Base-by-base conservation (phyloP, 306 rosid species). In the Vigna trinervia region DNA sequence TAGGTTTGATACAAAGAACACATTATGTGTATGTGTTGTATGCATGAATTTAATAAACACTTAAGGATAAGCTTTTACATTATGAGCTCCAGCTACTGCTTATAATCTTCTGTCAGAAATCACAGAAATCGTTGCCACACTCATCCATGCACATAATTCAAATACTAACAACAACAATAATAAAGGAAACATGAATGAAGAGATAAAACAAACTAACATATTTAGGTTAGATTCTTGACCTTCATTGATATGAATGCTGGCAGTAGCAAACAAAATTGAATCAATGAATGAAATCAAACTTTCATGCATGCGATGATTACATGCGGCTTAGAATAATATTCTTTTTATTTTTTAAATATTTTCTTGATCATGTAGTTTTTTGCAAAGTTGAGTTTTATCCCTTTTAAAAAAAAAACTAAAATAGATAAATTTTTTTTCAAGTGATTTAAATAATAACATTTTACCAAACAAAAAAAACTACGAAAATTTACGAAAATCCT, bases 81-180 rank as follows among this genome's bases (percentile, higher is more conserved):
- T 81, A 59, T 81, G 51, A n/a, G 13, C 23, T 57, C 26, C 65
- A 80, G 71, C 19, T 23, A 60, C 57, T 48, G 76, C 71, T 12
- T 41, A 75, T 53, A 75, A 69, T 75, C 71, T 64, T 57, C 32
- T 62, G 85, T 73, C 85, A 81, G 86, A 73, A 69, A 58, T 72
- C 65, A 69, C 56, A 3, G 4, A 30, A 30, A 30, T 30, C 34
- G 34, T 30, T 30, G 32, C 28, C 28, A 23, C 28, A 1, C 48
- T 62, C 80, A 66, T 75, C 17, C 82, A 78, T 73, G 80, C 76
- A 48, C 75, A 71, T 57, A 36, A 54, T 60, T 26, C 1, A 20
- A 73, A 38, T 26, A 1, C 22, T 38, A 41, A 41, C 12, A 12
- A 43, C 3, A 50, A 9, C 2, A 7, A 26, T 2, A 48, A 36